Conservation (phyloP, 495 filamentous ascomycete species). For the Penicillium fimorum region DNA sequence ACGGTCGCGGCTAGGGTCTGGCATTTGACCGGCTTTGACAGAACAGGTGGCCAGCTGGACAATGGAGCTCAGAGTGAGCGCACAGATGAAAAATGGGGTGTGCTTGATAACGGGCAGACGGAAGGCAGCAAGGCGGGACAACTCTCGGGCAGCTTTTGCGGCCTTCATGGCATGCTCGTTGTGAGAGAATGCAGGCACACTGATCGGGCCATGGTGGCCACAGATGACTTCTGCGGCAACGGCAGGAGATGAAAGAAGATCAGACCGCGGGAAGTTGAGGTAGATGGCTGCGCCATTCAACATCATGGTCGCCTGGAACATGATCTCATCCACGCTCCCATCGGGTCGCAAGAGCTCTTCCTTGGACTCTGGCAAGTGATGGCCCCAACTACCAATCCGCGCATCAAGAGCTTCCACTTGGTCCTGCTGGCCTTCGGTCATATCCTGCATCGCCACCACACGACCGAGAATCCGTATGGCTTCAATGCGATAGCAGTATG, state of each 20-base stretch:
- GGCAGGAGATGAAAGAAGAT: slow-evolving; percentile 48
- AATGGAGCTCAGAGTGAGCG: slow-evolving; percentile 60
- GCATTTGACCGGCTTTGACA: slow-evolving; percentile 67
- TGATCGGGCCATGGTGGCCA: slow-evolving; percentile 44
- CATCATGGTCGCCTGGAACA: slow-evolving; percentile 89
- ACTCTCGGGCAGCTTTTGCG: slow-evolving; percentile 70
- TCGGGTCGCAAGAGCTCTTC: slow-evolving; percentile 65
- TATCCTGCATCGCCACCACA: slow-evolving; percentile 55
- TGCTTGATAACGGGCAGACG: slow-evolving; percentile 70
- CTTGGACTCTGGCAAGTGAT: slow-evolving; percentile 77
- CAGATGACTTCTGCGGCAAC: slow-evolving; percentile 50
- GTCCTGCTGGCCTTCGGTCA: slow-evolving; percentile 43
- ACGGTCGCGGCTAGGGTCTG: slow-evolving; percentile 67
- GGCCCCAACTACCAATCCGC: slow-evolving; percentile 75
- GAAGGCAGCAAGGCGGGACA: slow-evolving; percentile 75
- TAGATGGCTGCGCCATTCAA: slow-evolving; percentile 57
- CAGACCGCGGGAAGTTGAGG: slow-evolving; percentile 50
- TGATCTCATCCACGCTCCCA: slow-evolving; percentile 75
- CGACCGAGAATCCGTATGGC: slow-evolving; percentile 71
- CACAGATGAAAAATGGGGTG: slow-evolving; percentile 87
- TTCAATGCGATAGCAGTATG: slow-evolving; percentile 52
- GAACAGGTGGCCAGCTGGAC: slow-evolving; percentile 64
- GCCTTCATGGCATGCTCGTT: slow-evolving; percentile 77
- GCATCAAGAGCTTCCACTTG: slow-evolving; percentile 62
- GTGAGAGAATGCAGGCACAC: slow-evolving; percentile 51